phyloP scores from a whole-genome alignment of 257 asterid species.

The Fraxinus pennsylvanica region DNA sequence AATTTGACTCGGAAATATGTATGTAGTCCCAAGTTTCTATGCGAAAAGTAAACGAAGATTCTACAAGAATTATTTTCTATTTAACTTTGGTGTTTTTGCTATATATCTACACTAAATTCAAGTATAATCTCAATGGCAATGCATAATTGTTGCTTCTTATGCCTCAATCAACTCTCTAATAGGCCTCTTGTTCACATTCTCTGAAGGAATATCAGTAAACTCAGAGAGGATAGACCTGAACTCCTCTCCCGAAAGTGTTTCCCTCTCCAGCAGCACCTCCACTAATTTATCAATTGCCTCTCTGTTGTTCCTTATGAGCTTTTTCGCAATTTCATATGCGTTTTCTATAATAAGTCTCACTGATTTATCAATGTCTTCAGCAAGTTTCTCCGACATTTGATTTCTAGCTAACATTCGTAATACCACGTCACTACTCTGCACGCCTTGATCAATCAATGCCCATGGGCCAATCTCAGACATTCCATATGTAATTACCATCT shows the following conservation, averaged over 20 bases:
- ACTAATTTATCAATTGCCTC: slow-evolving; percentile 65
- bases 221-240: slow-evolving; percentile 55
- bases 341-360: slow-evolving; percentile 40
- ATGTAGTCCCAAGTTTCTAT: not conserved
- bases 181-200: slow-evolving; percentile 35
- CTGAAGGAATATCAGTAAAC: slow-evolving; percentile 44
- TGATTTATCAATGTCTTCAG: slow-evolving; percentile 57
- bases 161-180: slow-evolving; percentile 53
- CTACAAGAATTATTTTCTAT: not conserved
- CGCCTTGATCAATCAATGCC: slow-evolving; percentile 53
- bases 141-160: slow-evolving; percentile 18
- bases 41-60: not conserved
- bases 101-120: not conserved
- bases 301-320: slow-evolving; percentile 55
- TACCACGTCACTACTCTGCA: slow-evolving; percentile 66
- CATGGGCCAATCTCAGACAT: slow-evolving; percentile 82
- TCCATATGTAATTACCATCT: slow-evolving; percentile 68
- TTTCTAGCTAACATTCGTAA: slow-evolving; percentile 72
- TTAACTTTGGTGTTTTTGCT: not conserved
- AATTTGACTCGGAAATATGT: not conserved
- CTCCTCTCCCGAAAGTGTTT: slow-evolving; percentile 69
- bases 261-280: slow-evolving; percentile 66
- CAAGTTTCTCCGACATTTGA: slow-evolving; percentile 74
- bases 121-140: not conserved
- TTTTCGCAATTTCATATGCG: slow-evolving; percentile 59